Evolutionary conservation across 2,329 filamentous ascomycete species (phyloP), one percentile per base, ranked within the genome.

Genomic region (Pestalotiopsis sp.): DNA sequence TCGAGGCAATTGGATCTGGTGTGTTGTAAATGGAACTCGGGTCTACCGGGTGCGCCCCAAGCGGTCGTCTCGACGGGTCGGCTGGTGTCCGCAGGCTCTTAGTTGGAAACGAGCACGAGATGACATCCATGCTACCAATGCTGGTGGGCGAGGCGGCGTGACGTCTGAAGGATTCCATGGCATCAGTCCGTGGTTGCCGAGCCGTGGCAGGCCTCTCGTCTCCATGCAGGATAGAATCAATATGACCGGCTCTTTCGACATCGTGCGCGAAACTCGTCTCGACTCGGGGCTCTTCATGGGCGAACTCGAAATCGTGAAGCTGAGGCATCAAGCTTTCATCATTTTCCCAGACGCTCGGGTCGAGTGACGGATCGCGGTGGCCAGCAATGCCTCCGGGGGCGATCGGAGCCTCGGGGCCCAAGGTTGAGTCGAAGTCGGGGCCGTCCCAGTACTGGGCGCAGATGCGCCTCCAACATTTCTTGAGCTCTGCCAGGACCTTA

Each of bases 401-500:
- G 63, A 97, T 92, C 14, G 92, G 89, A 20, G 88, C 85, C 31
- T 93, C 89, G 3, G 90, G 84, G 14, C 85, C 87, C 13, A 89
- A 83, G 59, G 89, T 86, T 1, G 85, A 83, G 72, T 91, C 86
- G 45, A 91, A 91, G 61, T 93, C 89, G 0, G 89, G 84, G 0
- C 87, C 88, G 71, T 97, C 93, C 95, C 96, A 99, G 78, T 95
- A 97, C 67, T 95, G 83, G 0, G 92, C 91, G 78, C 95, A 98
- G 23, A 96, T 93, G 65, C 95, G 89, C 78, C 95, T 91, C 96
- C 96, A 99, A 78, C 96, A 98, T 78, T 97, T 97, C 80, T 99
- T 99, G 71, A 99, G 83, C 80, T 99, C 96, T 38, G 92, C 90
- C 45, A 99, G 85, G 72, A 98, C 97, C 80, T 98, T 98, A 69